These are phyloP conservation scores for Cyberlindnera amylophila DNA, from an alignment of 805 yeast species.

Conservation along the genomic window DNA sequence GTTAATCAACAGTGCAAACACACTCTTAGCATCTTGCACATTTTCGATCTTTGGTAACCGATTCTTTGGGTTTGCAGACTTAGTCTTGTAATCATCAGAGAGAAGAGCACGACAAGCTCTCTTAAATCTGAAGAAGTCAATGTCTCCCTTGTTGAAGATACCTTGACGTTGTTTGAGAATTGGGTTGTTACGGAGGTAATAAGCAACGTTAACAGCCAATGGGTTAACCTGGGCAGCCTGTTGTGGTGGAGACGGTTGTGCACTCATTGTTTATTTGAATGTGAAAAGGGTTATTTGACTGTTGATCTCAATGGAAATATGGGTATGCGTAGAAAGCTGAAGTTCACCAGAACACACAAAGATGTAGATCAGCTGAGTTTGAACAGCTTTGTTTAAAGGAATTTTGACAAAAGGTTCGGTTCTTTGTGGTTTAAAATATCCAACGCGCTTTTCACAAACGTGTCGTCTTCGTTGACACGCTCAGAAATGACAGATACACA, in stretches of 20 bases:
- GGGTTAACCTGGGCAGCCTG: slow-evolving; percentile 38
- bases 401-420: no score
- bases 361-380: no score
- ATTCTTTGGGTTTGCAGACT: slow-evolving; percentile 43
- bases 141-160: slow-evolving; percentile 60
- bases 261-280: slow-evolving; percentile 8
- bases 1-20: slow-evolving; percentile 66
- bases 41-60: slow-evolving; percentile 46
- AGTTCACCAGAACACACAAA: no score
- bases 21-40: slow-evolving; percentile 54
- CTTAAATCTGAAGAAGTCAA: slow-evolving; percentile 84
- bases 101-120: slow-evolving; percentile 76
- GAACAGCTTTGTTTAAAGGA: no score
- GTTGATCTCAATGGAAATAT: no score
- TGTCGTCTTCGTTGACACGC: slow-evolving; percentile 6
- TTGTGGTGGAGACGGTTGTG: slow-evolving; percentile 12
- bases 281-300: no score
- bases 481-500: slow-evolving; percentile 1
- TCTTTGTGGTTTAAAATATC: no score
- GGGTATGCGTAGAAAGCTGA: no score
- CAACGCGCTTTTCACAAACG: slow-evolving; percentile 5
- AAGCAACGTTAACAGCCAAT: slow-evolving; percentile 65
- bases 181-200: slow-evolving; percentile 59
- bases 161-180: slow-evolving; percentile 82
- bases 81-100: slow-evolving; percentile 63